Evolutionary conservation across 495 filamentous ascomycete species (phyloP), one percentile per base, ranked within the genome.

Genomic region (Niebla homalea): DNA sequence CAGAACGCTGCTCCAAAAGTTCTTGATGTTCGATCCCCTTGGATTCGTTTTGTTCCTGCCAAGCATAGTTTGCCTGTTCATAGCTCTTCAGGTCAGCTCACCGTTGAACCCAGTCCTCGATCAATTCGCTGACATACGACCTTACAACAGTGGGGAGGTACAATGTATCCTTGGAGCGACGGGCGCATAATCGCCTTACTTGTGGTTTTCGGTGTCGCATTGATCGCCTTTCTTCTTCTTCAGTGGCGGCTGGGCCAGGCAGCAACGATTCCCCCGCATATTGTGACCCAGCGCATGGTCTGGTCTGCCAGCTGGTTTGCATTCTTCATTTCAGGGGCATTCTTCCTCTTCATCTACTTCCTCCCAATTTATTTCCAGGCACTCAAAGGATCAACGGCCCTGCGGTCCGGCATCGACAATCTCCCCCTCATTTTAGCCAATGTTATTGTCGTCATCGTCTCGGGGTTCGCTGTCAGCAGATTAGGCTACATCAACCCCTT

Each of bases 261-360:
- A 3, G 85, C 84, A 1, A 84, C 81, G 1, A 64, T 89, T 4
- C 83, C 82, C 1, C 65, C 72, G 2, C 72, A 73, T 38, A 67
- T 89, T 43, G 64, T 88, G 48, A 73, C 58, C 3, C 76, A 83
- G 48, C 75, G 81, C 14, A 80, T 63, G 41, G 72, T 89, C 14
- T 63, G 65, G 40, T 63, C 65, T 3, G 62, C 66, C 1, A 61
- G 65, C 15, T 57, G 68, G 35, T 79, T 72, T 55, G 57, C 64
- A 18, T 71, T 78, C 60, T 67, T 60, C 49, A 49, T 75, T 12
- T 72, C 68, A 26, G 69, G 70, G 16, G 61, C 68, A 4, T 77
- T 84, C 63, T 56, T 53, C 43, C 38, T 52, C 25, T 29, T 57
- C 49, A 43, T 48, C 11, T 61, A 61, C 40, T 60, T 52, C 49